A percentile compares a stretch with the other conserved stretches of the same genome.
These are phyloP conservation scores for Saccharomycopsis malanga DNA, from an alignment of 805 yeast species.

Conservation along the genomic window DNA sequence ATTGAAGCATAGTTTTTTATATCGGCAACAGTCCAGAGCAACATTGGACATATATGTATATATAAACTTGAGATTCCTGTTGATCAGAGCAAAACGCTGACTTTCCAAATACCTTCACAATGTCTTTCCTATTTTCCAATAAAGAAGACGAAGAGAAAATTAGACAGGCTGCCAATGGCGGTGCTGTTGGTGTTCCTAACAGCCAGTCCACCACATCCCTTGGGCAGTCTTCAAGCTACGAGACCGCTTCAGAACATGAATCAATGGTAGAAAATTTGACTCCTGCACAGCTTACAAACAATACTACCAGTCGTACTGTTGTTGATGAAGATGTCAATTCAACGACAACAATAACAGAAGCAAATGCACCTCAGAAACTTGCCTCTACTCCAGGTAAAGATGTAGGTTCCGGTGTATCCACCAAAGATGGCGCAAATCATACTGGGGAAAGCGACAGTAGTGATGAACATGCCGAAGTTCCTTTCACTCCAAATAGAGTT, in stretches of 20 bases:
- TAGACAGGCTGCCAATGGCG: not conserved
- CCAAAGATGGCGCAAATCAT: not conserved
- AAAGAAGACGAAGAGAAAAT: constrained; percentile 6
- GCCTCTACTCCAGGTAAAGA: not conserved
- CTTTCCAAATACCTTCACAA: no score
- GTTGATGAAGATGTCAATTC: not conserved
- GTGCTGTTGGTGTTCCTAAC: not conserved
- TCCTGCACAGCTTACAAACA: not conserved
- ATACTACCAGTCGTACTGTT: not conserved
- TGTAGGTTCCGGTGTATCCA: not conserved
- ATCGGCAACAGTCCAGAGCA: no score
- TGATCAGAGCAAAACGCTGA: no score
- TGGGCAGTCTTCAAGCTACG: constrained; percentile 8
- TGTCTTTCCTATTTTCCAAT: constrained; percentile 5
- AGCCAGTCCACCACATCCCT: constrained; percentile 9
- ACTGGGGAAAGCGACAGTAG: not conserved
- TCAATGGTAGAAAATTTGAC: not conserved
- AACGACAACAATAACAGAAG: not conserved
- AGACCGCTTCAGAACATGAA: constrained; percentile 11
- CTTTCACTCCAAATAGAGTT: no score
- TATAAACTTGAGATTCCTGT: no score
- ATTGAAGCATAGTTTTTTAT: no score
- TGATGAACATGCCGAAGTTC: not conserved
- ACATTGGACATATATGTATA: no score
- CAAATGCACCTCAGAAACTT: not conserved